Base-by-base conservation (phyloP, 768 basidiomycete species). In the Auricularia sp. region DNA sequence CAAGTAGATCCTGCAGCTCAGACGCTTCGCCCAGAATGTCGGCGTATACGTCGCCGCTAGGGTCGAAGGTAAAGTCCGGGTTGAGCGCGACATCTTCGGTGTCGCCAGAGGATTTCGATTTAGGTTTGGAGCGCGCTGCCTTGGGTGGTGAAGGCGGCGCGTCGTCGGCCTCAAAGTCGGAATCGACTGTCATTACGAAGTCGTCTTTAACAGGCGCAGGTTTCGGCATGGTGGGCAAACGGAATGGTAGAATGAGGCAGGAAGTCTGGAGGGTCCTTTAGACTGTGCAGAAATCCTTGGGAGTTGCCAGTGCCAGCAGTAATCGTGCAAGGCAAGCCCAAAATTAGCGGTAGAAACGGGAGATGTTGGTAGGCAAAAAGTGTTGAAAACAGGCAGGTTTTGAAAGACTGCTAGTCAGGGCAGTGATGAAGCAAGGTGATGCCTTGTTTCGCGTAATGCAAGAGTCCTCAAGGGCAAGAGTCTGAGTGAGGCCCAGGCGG, bases 161-260 rank as follows among this genome's bases (percentile, higher is more conserved):
- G 59, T 65, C 34, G 33, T 47, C 68, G 37, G 83, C 85, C 73
- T 91, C 90, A 24, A 77, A 76, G 69, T 92, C 92, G 34, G 92
- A 93, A 70, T 92, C 90, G 56, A 94, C 81, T 1, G 92, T 94
- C 83, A 90, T 84, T 62, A 92, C 80, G 76, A 89, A 91, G 75
- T 92, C 90, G 16, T 51, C 47, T 21, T 16, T 21, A 18, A 18
- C 18, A 16, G 47, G 18, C 8, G 18, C 18, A 13, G 47, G 6
- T 51, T 21, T 51, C 6, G 47, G 14, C 47, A 21, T 21, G 7
- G 47, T 51, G 18, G 2, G 47, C 18, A 21, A 18, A 51, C 14
- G 21, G 18, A 51, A 10, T 10, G 11, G 44, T 45, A 45, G 44
- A 11, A 45, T 18, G 44, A 10, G 11, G 44, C 10, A 11, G 44